Percentiles rank a stretch among this genome's conserved stretches.
Evolutionary conservation across 768 basidiomycete genomes (phyloP).

Genomic region (Lentinula lateritia): DNA sequence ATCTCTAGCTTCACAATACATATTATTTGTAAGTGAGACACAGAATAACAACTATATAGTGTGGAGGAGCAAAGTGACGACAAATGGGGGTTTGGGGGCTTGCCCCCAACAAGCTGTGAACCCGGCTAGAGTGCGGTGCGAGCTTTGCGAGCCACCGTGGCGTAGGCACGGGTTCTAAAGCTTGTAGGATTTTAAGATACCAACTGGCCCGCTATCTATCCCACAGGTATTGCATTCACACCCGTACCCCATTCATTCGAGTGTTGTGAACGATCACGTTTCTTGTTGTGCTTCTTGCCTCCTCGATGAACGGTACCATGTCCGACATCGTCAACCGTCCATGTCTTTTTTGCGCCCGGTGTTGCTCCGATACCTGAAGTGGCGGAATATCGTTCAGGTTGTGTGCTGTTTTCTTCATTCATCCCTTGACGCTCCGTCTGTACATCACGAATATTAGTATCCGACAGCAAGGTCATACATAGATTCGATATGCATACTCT

Average conservation of each 20-base stretch:
- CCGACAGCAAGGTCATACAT: background rate
- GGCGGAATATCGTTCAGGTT: conserved; percentile 63
- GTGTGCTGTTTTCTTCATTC: conserved; percentile 23
- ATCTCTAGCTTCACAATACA: no score
- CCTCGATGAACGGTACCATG: conserved; percentile 43
- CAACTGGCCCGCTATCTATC: conserved; percentile 34
- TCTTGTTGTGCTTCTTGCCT: conserved; percentile 40
- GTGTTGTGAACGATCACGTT: conserved; percentile 25
- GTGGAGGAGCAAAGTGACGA: no score
- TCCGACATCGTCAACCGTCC: conserved; percentile 60
- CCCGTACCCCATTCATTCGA: conserved; percentile 61
- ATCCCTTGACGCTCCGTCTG: conserved; percentile 52
- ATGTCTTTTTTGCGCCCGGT: conserved; percentile 52
- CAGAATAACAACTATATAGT: no score
- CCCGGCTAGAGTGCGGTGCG: no score
- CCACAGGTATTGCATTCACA: conserved; percentile 80
- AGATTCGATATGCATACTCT: conserved; percentile 42
- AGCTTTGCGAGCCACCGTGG: no score
- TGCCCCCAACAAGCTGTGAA: no score
- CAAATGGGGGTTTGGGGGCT: no score
- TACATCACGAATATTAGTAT: conserved; percentile 2
- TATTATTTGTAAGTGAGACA: no score
- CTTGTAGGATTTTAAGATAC: conserved; percentile 11
- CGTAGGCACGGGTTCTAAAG: no score
- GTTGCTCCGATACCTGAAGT: conserved; percentile 63